These are phyloP conservation scores for Pyrenophora teres DNA, from an alignment of 2,329 filamentous ascomycete genomes.

Conservation along the genomic window DNA sequence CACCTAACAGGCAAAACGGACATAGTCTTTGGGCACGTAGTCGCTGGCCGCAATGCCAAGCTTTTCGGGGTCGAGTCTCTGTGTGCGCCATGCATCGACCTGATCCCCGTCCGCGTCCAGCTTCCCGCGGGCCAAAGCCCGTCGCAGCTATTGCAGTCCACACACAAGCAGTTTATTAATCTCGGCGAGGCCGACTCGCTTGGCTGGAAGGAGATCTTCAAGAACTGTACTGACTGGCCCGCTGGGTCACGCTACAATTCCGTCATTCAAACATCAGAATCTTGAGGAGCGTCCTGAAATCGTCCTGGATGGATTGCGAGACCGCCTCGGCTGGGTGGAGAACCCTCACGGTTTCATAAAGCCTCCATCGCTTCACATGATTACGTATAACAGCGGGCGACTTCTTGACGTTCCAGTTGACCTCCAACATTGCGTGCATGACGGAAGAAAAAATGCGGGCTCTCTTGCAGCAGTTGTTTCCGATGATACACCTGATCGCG, in stretches of 20 bases:
- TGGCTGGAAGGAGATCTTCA: neutral
- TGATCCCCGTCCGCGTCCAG: neutral
- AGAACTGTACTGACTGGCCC: neutral
- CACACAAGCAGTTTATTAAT: neutral
- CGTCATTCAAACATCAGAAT: neutral
- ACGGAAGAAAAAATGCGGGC: no score
- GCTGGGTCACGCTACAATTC: neutral
- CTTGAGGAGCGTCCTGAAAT: neutral
- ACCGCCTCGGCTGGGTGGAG: no score
- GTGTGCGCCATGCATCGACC: neutral
- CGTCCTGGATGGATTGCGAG: no score
- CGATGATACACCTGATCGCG: no score
- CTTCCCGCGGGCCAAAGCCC: neutral
- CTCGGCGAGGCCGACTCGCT: neutral
- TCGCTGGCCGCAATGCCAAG: neutral
- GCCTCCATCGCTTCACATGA: no score
- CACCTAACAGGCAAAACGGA: neutral
- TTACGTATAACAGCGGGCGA: no score
- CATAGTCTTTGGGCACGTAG: neutral
- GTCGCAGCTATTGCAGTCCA: neutral
- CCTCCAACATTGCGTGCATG: no score
- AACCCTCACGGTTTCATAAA: no score
- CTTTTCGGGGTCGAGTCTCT: neutral
- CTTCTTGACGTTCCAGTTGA: no score
- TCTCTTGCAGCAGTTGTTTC: no score